Evolutionary conservation across 495 filamentous ascomycete species (phyloP).

Genomic region (Haplographium delicatum): DNA sequence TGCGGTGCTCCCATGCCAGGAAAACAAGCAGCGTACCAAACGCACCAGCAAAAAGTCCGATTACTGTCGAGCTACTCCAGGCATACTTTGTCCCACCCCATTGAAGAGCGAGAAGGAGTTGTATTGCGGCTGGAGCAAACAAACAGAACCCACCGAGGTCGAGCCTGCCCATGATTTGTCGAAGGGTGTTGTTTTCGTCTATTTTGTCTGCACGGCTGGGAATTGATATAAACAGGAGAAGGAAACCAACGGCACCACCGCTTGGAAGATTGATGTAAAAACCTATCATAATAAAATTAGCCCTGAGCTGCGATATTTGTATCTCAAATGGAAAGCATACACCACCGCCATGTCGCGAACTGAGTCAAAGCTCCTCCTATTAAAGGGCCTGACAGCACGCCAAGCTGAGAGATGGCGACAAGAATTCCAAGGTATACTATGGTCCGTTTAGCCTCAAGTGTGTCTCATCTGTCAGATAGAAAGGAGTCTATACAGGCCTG

Average conservation of each 20-base stretch:
- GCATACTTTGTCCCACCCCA: constrained; percentile 37
- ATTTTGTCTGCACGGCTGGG: constrained; percentile 30
- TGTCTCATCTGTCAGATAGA: not conserved
- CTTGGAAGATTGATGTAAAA: constrained; percentile 65
- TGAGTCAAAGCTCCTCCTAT: constrained; percentile 61
- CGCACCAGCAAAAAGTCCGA: constrained; percentile 44
- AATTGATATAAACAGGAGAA: constrained; percentile 43
- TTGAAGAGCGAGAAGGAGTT: constrained; percentile 41
- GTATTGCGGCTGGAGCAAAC: constrained; percentile 31
- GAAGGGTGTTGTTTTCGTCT: not conserved
- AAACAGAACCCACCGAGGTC: constrained; percentile 44
- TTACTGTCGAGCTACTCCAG: constrained; percentile 35
- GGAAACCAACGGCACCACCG: constrained; percentile 40
- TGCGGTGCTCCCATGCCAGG: constrained; percentile 37
- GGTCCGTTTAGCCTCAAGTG: constrained; percentile 27
- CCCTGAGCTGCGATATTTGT: too few species aligned
- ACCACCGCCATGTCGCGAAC: constrained; percentile 43
- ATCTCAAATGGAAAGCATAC: constrained; percentile 28
- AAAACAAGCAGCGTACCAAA: constrained; percentile 36
- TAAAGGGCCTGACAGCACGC: constrained; percentile 44
- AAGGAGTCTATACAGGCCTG: constrained; percentile 39
- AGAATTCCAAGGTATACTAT: constrained; percentile 64
- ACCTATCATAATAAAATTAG: too few species aligned
- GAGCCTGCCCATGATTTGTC: constrained; percentile 31
- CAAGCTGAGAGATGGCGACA: constrained; percentile 38